Base-by-base conservation (phyloP, 2,329 filamentous ascomycete species). In the Penicillium sp. region DNA sequence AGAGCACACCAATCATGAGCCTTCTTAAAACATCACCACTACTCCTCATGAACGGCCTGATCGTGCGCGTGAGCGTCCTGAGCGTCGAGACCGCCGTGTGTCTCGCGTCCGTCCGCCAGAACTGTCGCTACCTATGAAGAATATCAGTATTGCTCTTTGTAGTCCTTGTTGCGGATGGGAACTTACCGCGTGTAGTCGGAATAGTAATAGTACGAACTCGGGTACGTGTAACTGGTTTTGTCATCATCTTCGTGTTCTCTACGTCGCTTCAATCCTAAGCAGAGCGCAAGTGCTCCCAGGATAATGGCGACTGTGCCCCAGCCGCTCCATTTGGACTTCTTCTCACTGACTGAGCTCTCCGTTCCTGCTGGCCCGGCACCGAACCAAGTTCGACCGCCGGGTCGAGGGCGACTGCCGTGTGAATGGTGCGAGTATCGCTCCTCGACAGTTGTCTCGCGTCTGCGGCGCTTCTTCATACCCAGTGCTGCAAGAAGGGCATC, bases 261-360 rank as follows among this genome's bases (percentile, higher is more conserved):
- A 48, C 62, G 65, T 51, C 72, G 67, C 62, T 68, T 72, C 57
- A 76, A 46, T 6, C 74, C 74, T 35, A 76, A 57, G 36, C 71
- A 68, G 14, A 75, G 54, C 9, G 73, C 72, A 47, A 76, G 52
- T 9, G 68, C 69, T 40, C 69, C 71, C 39, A 74, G 50, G 10
- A 70, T 57, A 20, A 71, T 69, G n/a, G 66, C 71, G 34, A 74
- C 60, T 27, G 64, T 70, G 8, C 64, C 70, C 50, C 66, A 60
- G 29, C 64, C 65, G n/a, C 69, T 66, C 47, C 69, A 59, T 35
- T 64, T 58, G 24, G 64, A 67, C 44, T 66, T 70, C 57, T 68
- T 68, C 44, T 69, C 63, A 18, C 63, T 62, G 24, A 60, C 50
- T 9, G 61, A 60, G 27, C 57, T 57, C 9, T 47, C 52, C 10